Evolutionary conservation across 768 basidiomycete species (phyloP).

Genomic region (Mycena vulgaris): DNA sequence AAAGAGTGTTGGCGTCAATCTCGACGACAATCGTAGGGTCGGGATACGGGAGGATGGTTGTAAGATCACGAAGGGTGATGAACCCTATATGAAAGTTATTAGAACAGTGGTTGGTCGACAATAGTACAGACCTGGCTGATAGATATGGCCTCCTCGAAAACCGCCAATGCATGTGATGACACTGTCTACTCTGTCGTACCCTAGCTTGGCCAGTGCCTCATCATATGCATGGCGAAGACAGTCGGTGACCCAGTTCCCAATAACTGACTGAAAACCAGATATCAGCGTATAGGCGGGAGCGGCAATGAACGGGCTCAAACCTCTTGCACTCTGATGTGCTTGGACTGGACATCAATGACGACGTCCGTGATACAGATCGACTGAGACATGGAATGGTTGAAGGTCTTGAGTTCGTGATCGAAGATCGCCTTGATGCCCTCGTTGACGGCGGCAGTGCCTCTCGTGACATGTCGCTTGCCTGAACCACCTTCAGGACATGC

Average conservation of each 20-base stretch:
- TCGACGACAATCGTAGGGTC: constrained; percentile 77
- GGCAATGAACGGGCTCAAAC: constrained; percentile 43
- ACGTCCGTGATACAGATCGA: constrained; percentile 70
- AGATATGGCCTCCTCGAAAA: constrained; percentile 71
- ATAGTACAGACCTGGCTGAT: constrained; percentile 63
- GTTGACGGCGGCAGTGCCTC: constrained; percentile 60
- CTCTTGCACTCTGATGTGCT: constrained; percentile 67
- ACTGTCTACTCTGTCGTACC: constrained; percentile 64
- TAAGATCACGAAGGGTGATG: constrained; percentile 73
- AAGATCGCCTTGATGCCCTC: constrained; percentile 61
- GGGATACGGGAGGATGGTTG: constrained; percentile 79
- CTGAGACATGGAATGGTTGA: constrained; percentile 63
- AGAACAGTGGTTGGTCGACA: constrained; percentile 18
- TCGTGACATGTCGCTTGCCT: constrained; percentile 67
- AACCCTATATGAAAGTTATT: constrained; percentile 49
- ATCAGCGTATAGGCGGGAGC: constrained; percentile 9
- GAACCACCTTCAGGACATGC: constrained; percentile 19
- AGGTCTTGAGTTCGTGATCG: constrained; percentile 60
- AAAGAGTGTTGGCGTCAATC: constrained; percentile 69
- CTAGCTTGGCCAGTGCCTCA: constrained; percentile 57
- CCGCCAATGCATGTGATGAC: constrained; percentile 73
- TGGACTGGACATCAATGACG: constrained; percentile 68
- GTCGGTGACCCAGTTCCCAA: constrained; percentile 77
- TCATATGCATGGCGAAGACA: constrained; percentile 73
- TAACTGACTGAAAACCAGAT: constrained; percentile 53